Base-by-base conservation (phyloP, 1,139 yeast genomes). In the Pichia sp. region DNA sequence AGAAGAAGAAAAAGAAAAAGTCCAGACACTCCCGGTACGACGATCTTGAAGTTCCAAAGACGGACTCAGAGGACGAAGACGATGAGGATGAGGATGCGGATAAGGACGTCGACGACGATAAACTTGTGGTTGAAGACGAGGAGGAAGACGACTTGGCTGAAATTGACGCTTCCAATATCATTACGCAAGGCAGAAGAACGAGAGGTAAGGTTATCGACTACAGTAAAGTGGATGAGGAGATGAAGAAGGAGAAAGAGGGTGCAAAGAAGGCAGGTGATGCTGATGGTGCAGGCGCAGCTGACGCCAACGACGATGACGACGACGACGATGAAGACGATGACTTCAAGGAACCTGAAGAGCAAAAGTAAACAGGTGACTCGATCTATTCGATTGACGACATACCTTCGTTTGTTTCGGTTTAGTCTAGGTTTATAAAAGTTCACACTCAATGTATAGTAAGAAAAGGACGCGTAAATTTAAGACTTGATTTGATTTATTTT, bases 151-250 rank as follows among this genome's bases (percentile, higher is more conserved):
- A 83, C 53, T 69, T 86, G 53, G 75, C 75, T 15, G 96, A 84
- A 61, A 85, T 89, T 53, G 96, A 88, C 58, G 71, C 82, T 33
- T 68, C 89, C 36, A 89, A 89, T 62, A 88, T 88, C 58, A 84
- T 88, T 49, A 71, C 83, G 21, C 68, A 79, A 22, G 95, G 95
- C 12, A 75, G 95, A 63, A 83, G 97, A 68, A 86, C 96, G 11
- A 77, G 96, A 53, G 95, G 96, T 18, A 84, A 81, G 59, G 83
- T 82, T 26, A 82, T 89, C 54, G 96, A 89, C 63, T 89, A 83
- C 62, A 72, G 77, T 47, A 81, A 84, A 62, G 89, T 94, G n/a
- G 85, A 88, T 23, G 84, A 76, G 50, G 74, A 84, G 56, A 65
- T 85, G 56, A 79, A 74, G 41, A 61, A 66, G 42, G 81, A 74